phyloP scores from a whole-genome alignment of 1,139 yeast genomes.

The Sugiyamaella sp. region DNA sequence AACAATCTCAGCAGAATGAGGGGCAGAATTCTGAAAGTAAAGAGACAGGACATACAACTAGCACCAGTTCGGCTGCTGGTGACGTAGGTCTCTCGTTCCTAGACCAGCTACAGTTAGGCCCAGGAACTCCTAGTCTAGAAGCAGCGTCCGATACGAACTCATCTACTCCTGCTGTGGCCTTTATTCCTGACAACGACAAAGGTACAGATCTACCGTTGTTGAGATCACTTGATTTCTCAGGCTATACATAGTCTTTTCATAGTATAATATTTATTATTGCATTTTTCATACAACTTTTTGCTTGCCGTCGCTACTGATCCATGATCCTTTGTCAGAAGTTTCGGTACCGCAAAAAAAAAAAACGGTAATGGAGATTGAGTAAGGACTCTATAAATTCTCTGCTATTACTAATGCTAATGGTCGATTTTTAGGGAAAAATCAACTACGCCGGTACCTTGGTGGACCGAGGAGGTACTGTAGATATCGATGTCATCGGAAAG shows the following conservation, averaged over 20 bases:
- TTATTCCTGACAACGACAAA: constrained; percentile 18
- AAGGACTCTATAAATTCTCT: not conserved
- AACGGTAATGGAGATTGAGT: no score
- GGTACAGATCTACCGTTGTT: constrained; percentile 19
- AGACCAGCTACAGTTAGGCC: constrained; percentile 33
- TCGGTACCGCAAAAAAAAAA: no score
- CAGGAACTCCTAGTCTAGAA: constrained; percentile 20
- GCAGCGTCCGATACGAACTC: constrained; percentile 15
- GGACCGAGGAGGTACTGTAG: constrained; percentile 90
- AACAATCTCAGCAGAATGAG: constrained; percentile 21
- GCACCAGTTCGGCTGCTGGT: constrained; percentile 6
- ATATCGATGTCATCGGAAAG: constrained; percentile 83
- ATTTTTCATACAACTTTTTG: constrained; percentile 4
- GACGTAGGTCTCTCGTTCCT: constrained; percentile 34
- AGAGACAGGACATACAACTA: constrained; percentile 5
- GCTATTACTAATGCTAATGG: constrained; percentile 28
- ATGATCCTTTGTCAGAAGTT: no score
- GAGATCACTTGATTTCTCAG: constrained; percentile 15
- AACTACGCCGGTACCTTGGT: constrained; percentile 80
- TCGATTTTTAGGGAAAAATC: constrained; percentile 86
- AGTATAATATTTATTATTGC: constrained; percentile 16
- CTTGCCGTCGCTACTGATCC: no score
- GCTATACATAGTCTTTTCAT: constrained; percentile 9
- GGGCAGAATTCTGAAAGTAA: constrained; percentile 34
- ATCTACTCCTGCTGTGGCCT: constrained; percentile 14